Evolutionary conservation across 441 rosid species (phyloP).

Genomic region (Adansonia grandidieri): DNA sequence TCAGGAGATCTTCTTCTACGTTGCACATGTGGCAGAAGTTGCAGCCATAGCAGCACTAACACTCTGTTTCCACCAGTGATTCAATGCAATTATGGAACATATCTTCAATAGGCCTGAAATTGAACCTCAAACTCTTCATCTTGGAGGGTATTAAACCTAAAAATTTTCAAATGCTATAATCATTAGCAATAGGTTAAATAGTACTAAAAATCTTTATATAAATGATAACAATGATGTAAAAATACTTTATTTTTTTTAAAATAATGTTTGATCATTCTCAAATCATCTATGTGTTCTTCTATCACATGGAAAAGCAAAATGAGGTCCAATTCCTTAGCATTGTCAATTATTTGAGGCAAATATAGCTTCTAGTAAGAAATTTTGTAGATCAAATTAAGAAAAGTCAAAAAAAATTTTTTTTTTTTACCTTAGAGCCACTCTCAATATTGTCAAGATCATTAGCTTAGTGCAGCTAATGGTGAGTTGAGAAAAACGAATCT

Average conservation of each 20-base stretch:
- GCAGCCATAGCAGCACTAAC: conserved; percentile 32
- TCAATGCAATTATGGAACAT: conserved; percentile 83
- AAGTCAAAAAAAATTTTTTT: too few relatives aligned
- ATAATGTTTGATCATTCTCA: too few relatives aligned
- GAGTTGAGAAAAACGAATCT: conserved; percentile 37
- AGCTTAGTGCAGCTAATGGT: not conserved
- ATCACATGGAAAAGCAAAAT: not conserved
- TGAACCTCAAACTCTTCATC: conserved; percentile 58
- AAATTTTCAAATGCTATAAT: not conserved
- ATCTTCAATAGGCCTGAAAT: conserved; percentile 65
- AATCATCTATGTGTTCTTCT: not conserved
- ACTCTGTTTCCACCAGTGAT: conserved; percentile 65
- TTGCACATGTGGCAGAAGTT: not conserved
- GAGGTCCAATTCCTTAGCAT: not conserved
- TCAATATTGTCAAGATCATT: not conserved
- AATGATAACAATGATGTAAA: too few relatives aligned
- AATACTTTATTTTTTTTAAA: too few relatives aligned
- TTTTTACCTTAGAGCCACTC: too few relatives aligned
- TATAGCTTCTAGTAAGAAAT: too few relatives aligned
- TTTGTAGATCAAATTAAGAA: not conserved
- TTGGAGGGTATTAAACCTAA: conserved; percentile 70
- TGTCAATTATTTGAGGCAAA: too few relatives aligned
- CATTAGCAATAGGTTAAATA: not conserved
- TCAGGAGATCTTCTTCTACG: not conserved
- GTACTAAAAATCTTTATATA: not conserved